Evolutionary conservation across 495 filamentous ascomycete species (phyloP).

Genomic region (Penicillium silybi): DNA sequence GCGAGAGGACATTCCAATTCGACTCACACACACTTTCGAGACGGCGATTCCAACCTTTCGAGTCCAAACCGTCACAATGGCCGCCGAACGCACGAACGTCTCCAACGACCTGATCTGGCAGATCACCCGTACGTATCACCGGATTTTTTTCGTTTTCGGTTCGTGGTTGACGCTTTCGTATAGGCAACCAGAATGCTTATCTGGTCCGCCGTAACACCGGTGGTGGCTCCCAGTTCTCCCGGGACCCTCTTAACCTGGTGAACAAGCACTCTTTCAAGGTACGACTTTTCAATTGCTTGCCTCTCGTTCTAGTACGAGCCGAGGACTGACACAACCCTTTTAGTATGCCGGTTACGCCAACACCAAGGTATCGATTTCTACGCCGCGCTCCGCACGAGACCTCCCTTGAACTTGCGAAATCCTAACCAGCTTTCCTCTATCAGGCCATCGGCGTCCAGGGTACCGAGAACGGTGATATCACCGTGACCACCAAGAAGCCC

Average conservation of each 20-base stretch:
- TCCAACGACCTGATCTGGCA: constrained; percentile 90
- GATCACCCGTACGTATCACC: constrained; percentile 67
- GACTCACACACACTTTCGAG: constrained; percentile 33
- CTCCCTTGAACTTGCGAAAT: neutral
- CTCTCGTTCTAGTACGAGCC: neutral
- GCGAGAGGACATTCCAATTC: constrained; percentile 36
- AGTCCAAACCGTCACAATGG: constrained; percentile 38
- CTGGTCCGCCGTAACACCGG: constrained; percentile 80
- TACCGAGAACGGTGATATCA: constrained; percentile 65
- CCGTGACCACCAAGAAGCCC: constrained; percentile 79
- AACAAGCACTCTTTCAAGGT: constrained; percentile 94
- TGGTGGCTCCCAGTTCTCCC: constrained; percentile 83
- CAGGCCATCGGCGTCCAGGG: constrained; percentile 77
- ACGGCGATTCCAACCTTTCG: constrained; percentile 25
- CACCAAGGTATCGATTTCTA: constrained; percentile 67
- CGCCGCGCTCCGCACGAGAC: neutral
- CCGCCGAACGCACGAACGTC: constrained; percentile 55
- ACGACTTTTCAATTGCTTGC: constrained; percentile 7
- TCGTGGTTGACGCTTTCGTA: constrained; percentile 23
- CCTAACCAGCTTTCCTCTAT: constrained; percentile 8
- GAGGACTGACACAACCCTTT: constrained; percentile 7
- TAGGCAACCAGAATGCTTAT: constrained; percentile 77
- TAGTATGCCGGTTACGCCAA: constrained; percentile 89
- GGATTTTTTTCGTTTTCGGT: neutral
- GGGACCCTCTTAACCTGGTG: constrained; percentile 83